Conservation (phyloP, 768 basidiomycete species). For the Naematelia encephala region DNA sequence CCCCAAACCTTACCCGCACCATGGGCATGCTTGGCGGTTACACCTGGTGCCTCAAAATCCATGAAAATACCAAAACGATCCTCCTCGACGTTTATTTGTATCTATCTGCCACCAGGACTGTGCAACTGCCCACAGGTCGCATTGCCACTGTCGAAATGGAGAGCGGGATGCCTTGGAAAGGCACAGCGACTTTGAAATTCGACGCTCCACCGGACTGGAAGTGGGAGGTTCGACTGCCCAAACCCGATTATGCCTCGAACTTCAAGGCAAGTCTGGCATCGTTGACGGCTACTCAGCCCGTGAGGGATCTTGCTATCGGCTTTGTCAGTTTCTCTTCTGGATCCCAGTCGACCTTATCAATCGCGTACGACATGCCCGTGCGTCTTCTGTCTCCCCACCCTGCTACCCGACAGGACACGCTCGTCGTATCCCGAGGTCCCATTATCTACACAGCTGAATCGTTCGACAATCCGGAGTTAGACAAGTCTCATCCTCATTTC, state of each 20-base stretch:
- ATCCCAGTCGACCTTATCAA: not conserved
- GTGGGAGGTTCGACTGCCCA: conserved; percentile 17
- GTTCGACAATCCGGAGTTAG: conserved; percentile 25
- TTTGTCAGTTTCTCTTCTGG: conserved; percentile 1
- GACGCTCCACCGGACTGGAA: conserved; percentile 22
- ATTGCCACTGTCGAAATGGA: conserved; percentile 17
- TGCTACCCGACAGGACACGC: conserved; percentile 24
- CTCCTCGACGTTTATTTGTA: conserved; percentile 23
- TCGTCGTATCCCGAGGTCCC: conserved; percentile 30
- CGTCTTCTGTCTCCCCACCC: conserved; percentile 25
- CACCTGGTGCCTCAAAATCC: no score
- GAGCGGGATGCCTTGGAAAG: conserved; percentile 30
- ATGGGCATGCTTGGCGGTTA: conserved; percentile 33
- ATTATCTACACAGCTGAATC: conserved; percentile 31
- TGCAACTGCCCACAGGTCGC: conserved; percentile 16
- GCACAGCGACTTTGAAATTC: conserved; percentile 12
- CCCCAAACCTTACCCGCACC: conserved; percentile 30
- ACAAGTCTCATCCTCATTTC: conserved; percentile 21
- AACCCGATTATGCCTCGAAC: conserved; percentile 23
- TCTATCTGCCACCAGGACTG: conserved; percentile 21
- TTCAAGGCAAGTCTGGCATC: conserved; percentile 8
- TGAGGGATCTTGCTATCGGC: no score
- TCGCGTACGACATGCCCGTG: conserved; percentile 22
- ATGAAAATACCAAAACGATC: conserved; percentile 12
- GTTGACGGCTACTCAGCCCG: no score